These are phyloP conservation scores for Cyclospora cayetanensis DNA, from an alignment of 169 alveolate genomes.

Conservation along the genomic window DNA sequence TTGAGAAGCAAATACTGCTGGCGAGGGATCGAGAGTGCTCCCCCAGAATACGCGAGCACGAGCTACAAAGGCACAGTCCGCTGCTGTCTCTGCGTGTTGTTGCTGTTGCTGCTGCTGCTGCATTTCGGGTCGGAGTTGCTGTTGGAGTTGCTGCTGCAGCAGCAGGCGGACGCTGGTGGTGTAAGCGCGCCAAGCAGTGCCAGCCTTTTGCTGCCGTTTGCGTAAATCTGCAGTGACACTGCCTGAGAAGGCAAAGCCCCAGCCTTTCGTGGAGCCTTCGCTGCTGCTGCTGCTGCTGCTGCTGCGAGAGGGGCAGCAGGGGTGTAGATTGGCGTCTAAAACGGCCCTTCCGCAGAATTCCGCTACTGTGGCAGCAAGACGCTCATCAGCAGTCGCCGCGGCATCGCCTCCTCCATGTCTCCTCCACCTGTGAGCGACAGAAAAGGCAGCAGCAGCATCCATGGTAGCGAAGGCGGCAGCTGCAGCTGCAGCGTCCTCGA, in stretches of 20 bases:
- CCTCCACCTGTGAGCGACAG: background rate
- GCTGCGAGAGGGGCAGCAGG: constrained; percentile 5
- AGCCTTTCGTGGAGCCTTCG: background rate
- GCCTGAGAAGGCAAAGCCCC: background rate
- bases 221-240: background rate
- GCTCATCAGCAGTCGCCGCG: background rate
- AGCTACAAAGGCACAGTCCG: no score
- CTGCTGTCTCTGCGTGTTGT: background rate
- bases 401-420: background rate
- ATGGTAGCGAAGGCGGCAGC: background rate
- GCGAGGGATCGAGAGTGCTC: background rate
- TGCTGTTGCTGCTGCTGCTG: background rate
- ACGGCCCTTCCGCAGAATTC: background rate
- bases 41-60: background rate
- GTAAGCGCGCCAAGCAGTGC: background rate
- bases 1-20: background rate
- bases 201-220: background rate
- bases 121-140: background rate
- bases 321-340: background rate
- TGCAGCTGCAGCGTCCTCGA: constrained; percentile 8
- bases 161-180: background rate
- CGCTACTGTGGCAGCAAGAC: background rate
- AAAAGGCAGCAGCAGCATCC: no score
- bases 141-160: background rate
- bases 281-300: constrained; percentile 18